Conservation (phyloP, 2,329 filamentous ascomycete genomes). For the Cordyceps sp. region DNA sequence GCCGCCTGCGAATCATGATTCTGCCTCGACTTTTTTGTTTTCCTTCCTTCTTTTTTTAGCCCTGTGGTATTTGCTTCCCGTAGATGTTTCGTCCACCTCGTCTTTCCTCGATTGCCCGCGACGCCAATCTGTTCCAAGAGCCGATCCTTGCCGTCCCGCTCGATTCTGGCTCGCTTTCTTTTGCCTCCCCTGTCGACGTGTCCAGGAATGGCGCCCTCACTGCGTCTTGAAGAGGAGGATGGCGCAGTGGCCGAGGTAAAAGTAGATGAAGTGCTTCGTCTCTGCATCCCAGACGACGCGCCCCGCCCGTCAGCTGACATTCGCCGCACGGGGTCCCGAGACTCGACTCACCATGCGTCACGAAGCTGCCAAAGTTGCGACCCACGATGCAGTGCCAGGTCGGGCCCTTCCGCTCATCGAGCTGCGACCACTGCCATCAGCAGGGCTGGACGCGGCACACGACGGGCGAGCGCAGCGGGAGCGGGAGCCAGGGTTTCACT, state of each 20-base stretch:
- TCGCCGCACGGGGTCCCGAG: not conserved
- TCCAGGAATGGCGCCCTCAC: constrained; percentile 26
- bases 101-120: no score
- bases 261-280: constrained; percentile 99
- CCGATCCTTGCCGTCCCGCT: no score
- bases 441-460: no score
- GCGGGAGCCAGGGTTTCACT: no score
- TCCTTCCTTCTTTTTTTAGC: no score
- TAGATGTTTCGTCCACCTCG: no score
- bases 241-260: constrained; percentile 96
- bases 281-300: constrained; percentile 50
- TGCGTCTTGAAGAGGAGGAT: constrained; percentile 99
- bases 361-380: constrained; percentile 96
- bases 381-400: constrained; percentile 99
- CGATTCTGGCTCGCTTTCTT: not conserved
- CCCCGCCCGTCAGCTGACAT: constrained; percentile 1
- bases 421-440: constrained; percentile 34
- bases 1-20: no score
- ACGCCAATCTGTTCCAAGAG: not conserved
- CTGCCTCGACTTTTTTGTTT: no score
- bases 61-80: no score
- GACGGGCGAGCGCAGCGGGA: no score
- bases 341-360: constrained; percentile 66
- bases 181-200: not conserved
- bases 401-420: constrained; percentile 89